Base-by-base conservation (phyloP, 2,329 filamentous ascomycete species). In the Stagonosporopsis cucurbitacearum region DNA sequence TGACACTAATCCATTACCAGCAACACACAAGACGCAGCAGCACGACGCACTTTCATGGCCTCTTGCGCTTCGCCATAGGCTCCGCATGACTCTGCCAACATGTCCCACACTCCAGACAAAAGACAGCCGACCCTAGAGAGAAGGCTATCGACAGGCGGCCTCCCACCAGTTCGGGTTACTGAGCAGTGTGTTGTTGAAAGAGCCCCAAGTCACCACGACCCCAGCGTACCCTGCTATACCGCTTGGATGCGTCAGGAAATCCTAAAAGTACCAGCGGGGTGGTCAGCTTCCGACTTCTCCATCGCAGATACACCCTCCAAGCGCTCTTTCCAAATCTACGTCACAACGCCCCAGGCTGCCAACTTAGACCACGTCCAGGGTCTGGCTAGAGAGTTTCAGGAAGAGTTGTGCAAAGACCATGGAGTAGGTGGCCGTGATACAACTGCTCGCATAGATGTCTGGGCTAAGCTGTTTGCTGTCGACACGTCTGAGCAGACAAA, bases 121-220 rank as follows among this genome's bases (percentile, higher is more conserved):
- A 56, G 51, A 56, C 58, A 17, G 9, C 32, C 32, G 32, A 43
- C 15, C n/a, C 33, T 50, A 36, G 50, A 50, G 39, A 54, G 55
- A 61, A 58, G 55, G 56, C 55, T 44, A 44, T 58, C 55, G 35
- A 61, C 55, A 52, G 58, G 58, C 51, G 55, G 55, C 22, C 51
- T 58, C 22, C 55, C 58, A 26, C 58, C 55, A 44, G 28, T 58
- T 44, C 30, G 45, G 22, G 36, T 51, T 33, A 19, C 32, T 40
- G 48, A 56, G 40, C 51, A 58, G 40, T 50, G 48, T 56, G 19
- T 58, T 32, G 42, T 54, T 39, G 58, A 61, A 30, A 28, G 41
- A 40, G 51, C 26, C 33, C 26, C 51, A 40, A 60, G 51, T 41
- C 44, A 60, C 45, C 32, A 55, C 51, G 30, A 60, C 48, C 37